Conservation (phyloP, 441 rosid genomes). For the Adansonia madagascariensis region DNA sequence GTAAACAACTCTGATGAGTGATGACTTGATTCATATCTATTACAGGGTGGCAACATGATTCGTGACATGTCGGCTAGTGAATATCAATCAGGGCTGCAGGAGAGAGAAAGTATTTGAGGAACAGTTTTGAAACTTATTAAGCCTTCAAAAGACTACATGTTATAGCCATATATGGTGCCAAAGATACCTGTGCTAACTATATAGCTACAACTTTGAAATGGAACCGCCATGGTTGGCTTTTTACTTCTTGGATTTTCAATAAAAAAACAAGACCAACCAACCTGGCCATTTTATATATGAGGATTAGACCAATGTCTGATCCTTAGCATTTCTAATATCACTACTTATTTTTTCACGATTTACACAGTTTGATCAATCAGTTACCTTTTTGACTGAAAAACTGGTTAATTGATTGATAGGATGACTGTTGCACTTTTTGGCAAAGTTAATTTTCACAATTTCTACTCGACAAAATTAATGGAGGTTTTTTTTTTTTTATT, state of each 20-base stretch:
- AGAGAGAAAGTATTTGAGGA: background rate
- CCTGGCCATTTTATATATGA: background rate
- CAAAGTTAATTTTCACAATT: too few species aligned
- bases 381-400: too few species aligned
- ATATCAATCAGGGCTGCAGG: background rate
- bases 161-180: constrained; percentile 8
- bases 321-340: background rate
- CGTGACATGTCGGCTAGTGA: constrained; percentile 24
- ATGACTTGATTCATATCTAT: background rate
- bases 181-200: constrained; percentile 14
- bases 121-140: background rate
- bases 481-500: too few species aligned
- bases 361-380: too few species aligned
- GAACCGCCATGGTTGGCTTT: background rate
- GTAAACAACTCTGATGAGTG: background rate
- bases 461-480: too few species aligned
- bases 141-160: background rate
- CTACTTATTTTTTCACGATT: too few species aligned
- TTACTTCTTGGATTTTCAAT: background rate
- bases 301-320: background rate
- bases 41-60: background rate
- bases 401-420: too few species aligned
- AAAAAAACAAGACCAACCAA: background rate
- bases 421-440: too few species aligned
- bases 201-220: background rate